These are phyloP conservation scores for Alternaria consortialis DNA, from an alignment of 2,329 filamentous ascomycete genomes.

Conservation along the genomic window DNA sequence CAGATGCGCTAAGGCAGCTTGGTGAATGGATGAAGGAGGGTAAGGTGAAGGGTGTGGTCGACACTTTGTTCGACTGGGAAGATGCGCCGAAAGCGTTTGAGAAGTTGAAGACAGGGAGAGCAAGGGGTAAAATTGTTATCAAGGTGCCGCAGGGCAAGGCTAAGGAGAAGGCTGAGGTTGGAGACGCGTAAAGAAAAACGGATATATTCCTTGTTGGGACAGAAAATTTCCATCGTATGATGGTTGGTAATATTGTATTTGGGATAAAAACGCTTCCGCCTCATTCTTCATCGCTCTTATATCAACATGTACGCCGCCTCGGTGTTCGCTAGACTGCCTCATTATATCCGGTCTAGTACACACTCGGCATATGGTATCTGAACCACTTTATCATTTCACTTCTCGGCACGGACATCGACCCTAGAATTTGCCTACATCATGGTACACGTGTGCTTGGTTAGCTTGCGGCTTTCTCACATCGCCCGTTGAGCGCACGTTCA, in stretches of 20 bases:
- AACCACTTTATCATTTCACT: neutral
- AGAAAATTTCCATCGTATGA: neutral
- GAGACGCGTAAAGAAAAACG: neutral
- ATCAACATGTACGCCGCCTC: neutral
- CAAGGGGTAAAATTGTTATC: constrained; percentile 68
- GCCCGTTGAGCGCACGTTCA: neutral
- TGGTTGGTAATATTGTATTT: no score
- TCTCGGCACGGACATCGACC: neutral
- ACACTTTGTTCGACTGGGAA: constrained; percentile 64
- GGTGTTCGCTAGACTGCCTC: no score
- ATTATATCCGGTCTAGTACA: neutral
- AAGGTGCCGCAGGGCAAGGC: constrained; percentile 38
- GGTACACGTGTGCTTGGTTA: neutral
- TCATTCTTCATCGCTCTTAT: neutral
- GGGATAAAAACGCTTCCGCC: no score
- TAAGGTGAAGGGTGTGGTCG: constrained; percentile 66
- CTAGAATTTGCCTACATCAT: neutral
- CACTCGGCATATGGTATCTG: neutral
- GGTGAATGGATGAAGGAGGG: constrained; percentile 66
- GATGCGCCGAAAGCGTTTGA: constrained; percentile 66
- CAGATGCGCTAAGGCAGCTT: constrained; percentile 60
- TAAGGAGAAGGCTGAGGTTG: constrained; percentile 22
- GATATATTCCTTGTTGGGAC: neutral
- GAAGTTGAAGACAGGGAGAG: constrained; percentile 64
- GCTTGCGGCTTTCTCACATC: neutral